Evolutionary conservation across 768 basidiomycete species (phyloP).

Genomic region (Mycena galericulata): DNA sequence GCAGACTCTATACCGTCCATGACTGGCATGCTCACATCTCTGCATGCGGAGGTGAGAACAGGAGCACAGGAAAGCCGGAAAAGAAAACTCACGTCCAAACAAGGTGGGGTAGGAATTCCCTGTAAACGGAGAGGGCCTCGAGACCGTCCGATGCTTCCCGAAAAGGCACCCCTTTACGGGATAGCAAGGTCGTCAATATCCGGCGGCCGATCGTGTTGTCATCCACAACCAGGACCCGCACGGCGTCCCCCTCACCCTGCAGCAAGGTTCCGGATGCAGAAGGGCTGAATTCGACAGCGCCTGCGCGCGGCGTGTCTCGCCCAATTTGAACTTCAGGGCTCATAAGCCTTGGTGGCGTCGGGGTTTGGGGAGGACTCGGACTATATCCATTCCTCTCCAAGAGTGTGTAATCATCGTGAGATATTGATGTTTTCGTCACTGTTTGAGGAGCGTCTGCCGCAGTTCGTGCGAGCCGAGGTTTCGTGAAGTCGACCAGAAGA

Average conservation of each 20-base stretch:
- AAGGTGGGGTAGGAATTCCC: conserved; percentile 14
- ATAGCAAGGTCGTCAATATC: conserved; percentile 17
- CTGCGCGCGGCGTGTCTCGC: no score
- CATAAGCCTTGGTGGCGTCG: background rate
- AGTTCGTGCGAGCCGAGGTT: background rate
- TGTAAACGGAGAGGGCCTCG: conserved; percentile 13
- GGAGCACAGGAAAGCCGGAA: background rate
- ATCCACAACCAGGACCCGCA: conserved; percentile 18
- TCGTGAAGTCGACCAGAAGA: conserved; percentile 9
- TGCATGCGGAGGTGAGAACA: background rate
- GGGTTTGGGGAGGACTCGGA: background rate
- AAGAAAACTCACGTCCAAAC: conserved; percentile 17
- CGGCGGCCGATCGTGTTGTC: conserved; percentile 17
- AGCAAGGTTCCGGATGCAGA: background rate
- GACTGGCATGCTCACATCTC: conserved; percentile 22
- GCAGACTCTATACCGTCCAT: conserved; percentile 25
- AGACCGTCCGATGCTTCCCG: conserved; percentile 16
- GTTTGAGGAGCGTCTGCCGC: background rate
- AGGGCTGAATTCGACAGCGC: background rate
- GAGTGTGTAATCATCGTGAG: background rate
- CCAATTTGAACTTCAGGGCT: background rate
- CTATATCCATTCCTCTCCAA: background rate
- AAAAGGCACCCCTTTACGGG: conserved; percentile 15
- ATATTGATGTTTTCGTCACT: conserved; percentile 7
- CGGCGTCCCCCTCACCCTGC: background rate